phyloP scores from a whole-genome alignment of 177 flowering plant genomes.

The Telopea speciosissima region DNA sequence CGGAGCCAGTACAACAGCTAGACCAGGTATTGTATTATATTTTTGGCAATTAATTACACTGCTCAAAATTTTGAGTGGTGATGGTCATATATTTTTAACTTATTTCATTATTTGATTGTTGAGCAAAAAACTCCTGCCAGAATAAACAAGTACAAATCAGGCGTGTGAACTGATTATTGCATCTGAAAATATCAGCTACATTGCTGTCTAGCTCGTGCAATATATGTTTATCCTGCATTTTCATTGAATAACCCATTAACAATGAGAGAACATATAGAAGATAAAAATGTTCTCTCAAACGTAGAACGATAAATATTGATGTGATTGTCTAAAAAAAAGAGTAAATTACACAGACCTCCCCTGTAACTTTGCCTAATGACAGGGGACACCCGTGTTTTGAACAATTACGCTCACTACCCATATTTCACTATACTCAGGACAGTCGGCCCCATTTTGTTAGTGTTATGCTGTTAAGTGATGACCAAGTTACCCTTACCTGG shows the following conservation, averaged over 20 bases:
- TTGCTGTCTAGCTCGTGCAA: background rate
- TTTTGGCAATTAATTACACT: background rate
- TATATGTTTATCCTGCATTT: background rate
- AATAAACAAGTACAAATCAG: background rate
- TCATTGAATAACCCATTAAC: background rate
- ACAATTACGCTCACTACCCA: too few species aligned
- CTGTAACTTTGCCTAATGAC: too few species aligned
- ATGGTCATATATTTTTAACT: too few species aligned
- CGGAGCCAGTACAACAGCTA: conserved; percentile 67
- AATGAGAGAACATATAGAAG: background rate
- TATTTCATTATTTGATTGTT: too few species aligned
- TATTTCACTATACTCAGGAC: too few species aligned
- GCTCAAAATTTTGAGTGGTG: background rate
- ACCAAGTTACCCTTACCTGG: too few species aligned
- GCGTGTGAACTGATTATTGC: background rate
- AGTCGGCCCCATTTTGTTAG: too few species aligned
- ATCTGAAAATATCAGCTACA: background rate
- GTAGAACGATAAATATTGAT: background rate
- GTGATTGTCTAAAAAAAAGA: too few species aligned
- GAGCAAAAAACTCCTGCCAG: background rate
- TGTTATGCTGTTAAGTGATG: too few species aligned
- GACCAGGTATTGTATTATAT: conserved; percentile 60
- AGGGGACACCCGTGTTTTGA: too few species aligned
- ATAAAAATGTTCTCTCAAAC: background rate
- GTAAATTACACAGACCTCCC: too few species aligned